Evolutionary conservation across 805 yeast genomes (phyloP).

Genomic region (Wickerhamiella kurtzmanii): DNA sequence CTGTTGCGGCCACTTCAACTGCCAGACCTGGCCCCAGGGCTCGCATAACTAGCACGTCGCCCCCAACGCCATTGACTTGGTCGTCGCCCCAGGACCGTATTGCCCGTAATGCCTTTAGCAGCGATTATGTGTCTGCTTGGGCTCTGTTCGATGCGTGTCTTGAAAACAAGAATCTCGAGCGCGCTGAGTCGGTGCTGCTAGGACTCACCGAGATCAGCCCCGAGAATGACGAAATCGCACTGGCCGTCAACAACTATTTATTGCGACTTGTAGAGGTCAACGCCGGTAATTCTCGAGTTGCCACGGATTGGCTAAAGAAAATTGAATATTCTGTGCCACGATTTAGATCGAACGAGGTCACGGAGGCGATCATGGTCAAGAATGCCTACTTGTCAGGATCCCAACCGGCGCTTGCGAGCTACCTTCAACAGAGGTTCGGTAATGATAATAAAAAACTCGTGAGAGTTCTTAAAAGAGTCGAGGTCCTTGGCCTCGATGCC

Average conservation of each 20-base stretch:
- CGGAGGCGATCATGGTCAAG: conserved; percentile 46
- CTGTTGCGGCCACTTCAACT: not conserved
- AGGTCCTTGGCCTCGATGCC: conserved; percentile 38
- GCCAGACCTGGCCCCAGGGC: not conserved
- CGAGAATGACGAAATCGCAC: conserved; percentile 37
- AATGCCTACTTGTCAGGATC: conserved; percentile 26
- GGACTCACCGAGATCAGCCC: conserved; percentile 42
- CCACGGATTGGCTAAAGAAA: conserved; percentile 31
- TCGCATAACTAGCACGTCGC: not conserved
- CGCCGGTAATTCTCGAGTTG: conserved; percentile 30
- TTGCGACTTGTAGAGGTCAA: conserved; percentile 30
- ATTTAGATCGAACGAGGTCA: conserved; percentile 37
- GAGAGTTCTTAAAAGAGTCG: conserved; percentile 35
- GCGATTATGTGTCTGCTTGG: conserved; percentile 56
- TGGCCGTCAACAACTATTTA: conserved; percentile 58
- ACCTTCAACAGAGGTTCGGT: conserved; percentile 17
- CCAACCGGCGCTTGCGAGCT: conserved; percentile 9
- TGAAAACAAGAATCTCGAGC: conserved; percentile 45
- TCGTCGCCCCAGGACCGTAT: conserved; percentile 24
- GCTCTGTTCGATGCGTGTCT: conserved; percentile 68
- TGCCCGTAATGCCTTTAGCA: conserved; percentile 29
- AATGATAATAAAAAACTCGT: conserved; percentile 17
- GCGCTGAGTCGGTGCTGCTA: conserved; percentile 57
- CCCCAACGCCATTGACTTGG: conserved; percentile 17
- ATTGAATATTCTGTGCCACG: conserved; percentile 25